Base-by-base conservation (phyloP, 805 yeast species). In the Kurtzmaniella cleridarum region DNA sequence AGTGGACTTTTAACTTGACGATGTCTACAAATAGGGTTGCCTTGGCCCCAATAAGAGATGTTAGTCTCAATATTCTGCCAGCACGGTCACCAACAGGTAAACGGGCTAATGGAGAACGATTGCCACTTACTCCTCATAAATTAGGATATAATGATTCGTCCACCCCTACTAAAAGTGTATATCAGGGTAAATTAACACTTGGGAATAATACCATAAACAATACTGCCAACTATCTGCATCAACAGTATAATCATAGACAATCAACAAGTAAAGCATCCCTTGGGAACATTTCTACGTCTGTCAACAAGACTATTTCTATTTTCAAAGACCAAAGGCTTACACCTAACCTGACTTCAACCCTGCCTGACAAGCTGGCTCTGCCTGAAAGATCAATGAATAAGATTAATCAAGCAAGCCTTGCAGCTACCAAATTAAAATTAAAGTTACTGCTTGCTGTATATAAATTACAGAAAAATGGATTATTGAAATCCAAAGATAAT, bases 341-440 rank as follows among this genome's bases (percentile, higher is more conserved):
- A 13, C 39, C 44, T 14, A 35, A 31, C 30, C 34, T 36, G 14
- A 29, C 33, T 10, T 34, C 36, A 30, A 20, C 38, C 30, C 24
- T 38, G 23, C 34, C 38, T 30, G 30, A 30, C 17, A 40, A 41
- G 26, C 28, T 26, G 29, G 30, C 33, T 31, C 36, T 44, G 8
- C 39, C 39, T 13, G 31, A 27, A 26, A 15, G 36, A 28, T 44
- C 47, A 13, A 36, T 32, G 27, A 45, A 36, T 47, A 47, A 47
- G 24, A 60, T 54, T 45, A 61, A 55, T 41, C 49, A 59, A 40
- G 69, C 67, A 5, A 66, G 62, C 23, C 55, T 65, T 50, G 69
- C 71, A 9, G 74, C 72, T 26, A 62, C 69, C 16, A 66, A 66
- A 45, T 55, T 68, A 49, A 68, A 65, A 53, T 54, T 67, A 41